Evolutionary conservation across 768 basidiomycete species (phyloP), one percentile per base, ranked within the genome.

Genomic region (Mycena venus): DNA sequence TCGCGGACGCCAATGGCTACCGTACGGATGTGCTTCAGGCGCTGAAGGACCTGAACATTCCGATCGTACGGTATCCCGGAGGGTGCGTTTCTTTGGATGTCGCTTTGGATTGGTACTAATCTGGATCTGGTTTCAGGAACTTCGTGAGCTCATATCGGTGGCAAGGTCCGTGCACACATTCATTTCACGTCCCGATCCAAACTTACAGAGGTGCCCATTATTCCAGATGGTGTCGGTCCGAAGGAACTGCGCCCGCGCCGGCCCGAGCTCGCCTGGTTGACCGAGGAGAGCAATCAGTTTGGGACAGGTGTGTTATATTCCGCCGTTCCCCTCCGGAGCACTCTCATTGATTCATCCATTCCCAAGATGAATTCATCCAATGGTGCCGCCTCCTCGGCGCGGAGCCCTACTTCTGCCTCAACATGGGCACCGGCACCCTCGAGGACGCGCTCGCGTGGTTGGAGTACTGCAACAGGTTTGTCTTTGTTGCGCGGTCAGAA

Each of bases 341-440:
- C 14, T 15, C 53, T 66, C 12, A 67, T 44, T n/a, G 47, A 58
- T 7, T 32, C n/a, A 4, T n/a, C n/a, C n/a, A n/a, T n/a, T n/a
- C n/a, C n/a, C n/a, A 0, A 81, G 84, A 88, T 65, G 85, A 89
- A 77, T 91, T 91, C 78, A 89, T 91, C 55, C 81, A 86, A 65
- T 92, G 90, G 85, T 90, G 89, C 73, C 84, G 86, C 14, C 84
- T 81, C 17, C 81, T 89, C 2, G 87, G 86, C 8, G 86, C 87
- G 14, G 90, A 92, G 79, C 91, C 91, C 1, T 91, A 87, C 78
- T 87, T 92, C 58, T 90, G 90, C 74, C 77, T 91, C 32, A 91
- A 91, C 79, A 91, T 92, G 91, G 91, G 91, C 6, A 91, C 90
- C 0, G 91, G 91, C 5, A 91, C 90, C 0, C 83, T 90, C 10